phyloP scores from a whole-genome alignment of 1,284 basidiomycete species.

The Veloboletus limbatus region DNA sequence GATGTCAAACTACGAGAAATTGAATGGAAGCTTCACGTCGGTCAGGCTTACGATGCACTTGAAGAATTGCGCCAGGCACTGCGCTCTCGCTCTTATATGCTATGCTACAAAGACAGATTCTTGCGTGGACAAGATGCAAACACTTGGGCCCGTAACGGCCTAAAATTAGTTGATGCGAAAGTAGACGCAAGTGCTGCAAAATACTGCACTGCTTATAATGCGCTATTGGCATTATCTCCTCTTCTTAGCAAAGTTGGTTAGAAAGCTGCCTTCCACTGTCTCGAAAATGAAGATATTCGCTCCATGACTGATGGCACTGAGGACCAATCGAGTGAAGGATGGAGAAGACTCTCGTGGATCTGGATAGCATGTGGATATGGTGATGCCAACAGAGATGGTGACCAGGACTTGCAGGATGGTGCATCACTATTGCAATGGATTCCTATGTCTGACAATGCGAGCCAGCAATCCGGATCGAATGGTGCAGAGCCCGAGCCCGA shows the following conservation, averaged over 20 bases:
- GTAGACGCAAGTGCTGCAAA: not conserved
- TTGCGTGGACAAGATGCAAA: slow-evolving; percentile 2
- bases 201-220: not conserved
- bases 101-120: slow-evolving; percentile 4
- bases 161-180: no score
- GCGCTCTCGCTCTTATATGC: not conserved
- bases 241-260: not conserved
- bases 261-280: not conserved
- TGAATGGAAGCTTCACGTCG: slow-evolving; percentile 4
- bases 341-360: not conserved
- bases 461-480: slow-evolving; percentile 1
- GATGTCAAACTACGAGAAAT: not conserved
- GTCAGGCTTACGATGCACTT: slow-evolving; percentile 5
- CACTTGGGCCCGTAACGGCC: not conserved
- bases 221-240: not conserved
- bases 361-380: not conserved
- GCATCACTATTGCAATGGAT: not conserved
- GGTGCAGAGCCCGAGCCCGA: not conserved
- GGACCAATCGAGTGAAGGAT: not conserved
- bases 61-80: slow-evolving; percentile 7
- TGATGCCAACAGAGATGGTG: not conserved
- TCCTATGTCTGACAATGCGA: not conserved
- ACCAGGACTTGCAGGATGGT: not conserved
- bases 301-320: not conserved
- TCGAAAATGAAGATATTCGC: not conserved